These are phyloP conservation scores for Yarrowia hollandica DNA, from an alignment of 805 yeast species.

Conservation along the genomic window DNA sequence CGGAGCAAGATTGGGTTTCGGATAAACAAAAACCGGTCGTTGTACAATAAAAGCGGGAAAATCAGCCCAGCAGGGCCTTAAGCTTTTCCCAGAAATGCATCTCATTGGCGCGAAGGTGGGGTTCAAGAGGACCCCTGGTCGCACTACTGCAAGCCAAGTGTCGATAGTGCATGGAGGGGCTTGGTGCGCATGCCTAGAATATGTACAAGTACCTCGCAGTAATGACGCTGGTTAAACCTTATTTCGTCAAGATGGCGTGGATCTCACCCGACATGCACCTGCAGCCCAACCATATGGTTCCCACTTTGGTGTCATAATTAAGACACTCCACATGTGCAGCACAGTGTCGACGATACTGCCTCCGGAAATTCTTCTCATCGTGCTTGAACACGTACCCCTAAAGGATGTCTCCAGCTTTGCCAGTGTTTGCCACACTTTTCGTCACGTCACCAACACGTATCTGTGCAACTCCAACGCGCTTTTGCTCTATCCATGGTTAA, in stretches of 20 bases:
- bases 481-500: not conserved
- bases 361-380: not conserved
- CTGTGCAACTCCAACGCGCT: not conserved
- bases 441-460: not conserved
- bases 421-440: not conserved
- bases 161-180: too few species aligned
- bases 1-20: too few species aligned
- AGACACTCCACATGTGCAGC: not conserved
- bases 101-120: too few species aligned
- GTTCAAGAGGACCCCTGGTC: too few species aligned
- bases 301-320: not conserved
- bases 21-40: too few species aligned
- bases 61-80: too few species aligned
- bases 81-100: too few species aligned
- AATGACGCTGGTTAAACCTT: conserved; percentile 1
- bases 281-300: not conserved
- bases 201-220: too few species aligned
- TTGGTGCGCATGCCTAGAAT: too few species aligned
- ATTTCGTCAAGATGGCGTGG: not conserved
- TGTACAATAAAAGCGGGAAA: too few species aligned
- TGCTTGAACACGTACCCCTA: not conserved
- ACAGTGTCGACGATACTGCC: not conserved
- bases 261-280: not conserved
- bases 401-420: not conserved
- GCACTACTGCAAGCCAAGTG: too few species aligned